phyloP scores from a whole-genome alignment of 2,329 filamentous ascomycete species.

The Colletotrichum sp. region DNA sequence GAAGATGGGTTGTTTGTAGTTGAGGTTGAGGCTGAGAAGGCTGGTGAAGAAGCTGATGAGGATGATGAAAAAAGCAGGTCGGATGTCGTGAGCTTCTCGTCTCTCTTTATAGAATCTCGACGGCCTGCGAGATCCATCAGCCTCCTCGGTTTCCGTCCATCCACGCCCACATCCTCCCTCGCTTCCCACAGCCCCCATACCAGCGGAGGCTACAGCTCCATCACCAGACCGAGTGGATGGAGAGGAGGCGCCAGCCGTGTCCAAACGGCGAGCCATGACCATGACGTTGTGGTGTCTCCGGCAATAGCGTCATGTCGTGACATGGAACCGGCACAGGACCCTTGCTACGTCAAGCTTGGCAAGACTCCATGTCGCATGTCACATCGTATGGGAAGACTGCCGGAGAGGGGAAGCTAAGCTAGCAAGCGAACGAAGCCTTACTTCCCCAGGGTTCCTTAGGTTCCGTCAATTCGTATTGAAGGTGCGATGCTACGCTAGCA shows the following conservation, averaged over 20 bases:
- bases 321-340: constrained; percentile 1
- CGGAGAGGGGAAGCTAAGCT: background rate
- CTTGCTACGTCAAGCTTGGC: background rate
- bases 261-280: constrained; percentile 38
- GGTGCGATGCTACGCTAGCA: background rate
- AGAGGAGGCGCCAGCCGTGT: background rate
- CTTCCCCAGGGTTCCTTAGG: background rate
- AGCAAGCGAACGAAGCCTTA: background rate
- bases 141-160: background rate
- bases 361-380: constrained; percentile 4
- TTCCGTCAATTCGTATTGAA: constrained; percentile 15
- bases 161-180: background rate
- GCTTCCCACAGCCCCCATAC: background rate
- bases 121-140: background rate
- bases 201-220: background rate
- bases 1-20: background rate
- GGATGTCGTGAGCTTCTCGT: background rate
- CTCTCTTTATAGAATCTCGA: constrained; percentile 9
- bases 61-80: background rate
- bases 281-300: constrained; percentile 68
- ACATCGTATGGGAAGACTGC: constrained; percentile 14
- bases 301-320: constrained; percentile 49
- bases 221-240: constrained; percentile 9
- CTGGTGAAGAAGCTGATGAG: constrained; percentile 13
- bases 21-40: background rate